Evolutionary conservation across 208 protist genomes (phyloP), one percentile per base, ranked within the genome.

Genomic region (Herpetomonas muscarum): DNA sequence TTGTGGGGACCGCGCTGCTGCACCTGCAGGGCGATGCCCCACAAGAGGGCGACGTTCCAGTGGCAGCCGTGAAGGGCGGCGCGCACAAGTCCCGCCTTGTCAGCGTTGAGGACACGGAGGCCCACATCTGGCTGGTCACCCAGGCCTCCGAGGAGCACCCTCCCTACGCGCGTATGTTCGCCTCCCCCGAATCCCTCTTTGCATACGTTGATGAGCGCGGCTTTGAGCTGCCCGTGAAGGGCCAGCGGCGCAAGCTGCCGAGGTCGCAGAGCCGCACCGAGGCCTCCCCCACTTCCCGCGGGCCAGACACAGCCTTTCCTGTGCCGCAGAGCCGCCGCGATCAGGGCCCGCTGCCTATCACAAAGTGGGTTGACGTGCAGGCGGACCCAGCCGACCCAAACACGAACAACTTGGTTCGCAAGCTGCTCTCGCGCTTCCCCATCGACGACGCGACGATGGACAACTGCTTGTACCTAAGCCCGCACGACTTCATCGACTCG

Each of bases 361-460:
- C 81, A 0, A 87, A 84, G 59, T 94, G 87, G 84, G 70, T 94
- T 21, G 87, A 94, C 42, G 76, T 94, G 22, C 87, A 94, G 66
- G 61, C 73, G 12, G 70, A 73, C 26, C 67, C 72, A 25, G 28
- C 48, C 39, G 57, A 76, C 22, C 57, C 70, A 1, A 34, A 31
- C 32, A 70, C 66, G 22, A 64, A 42, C 30, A 39, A 64, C 22
- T 57, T 84, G 26, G 48, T 91, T 15, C 44, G 37, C 1, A 31
- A 65, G n/a, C 32, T 94, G 24, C 64, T 94, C n/a, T 54, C 64
- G 3, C 55, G 57, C n/a, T 88, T 94, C 37, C 78, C 83, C 34
- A 55, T 94, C 31, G 61, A 70, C 28, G 55, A 77, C 12, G 77
- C 81, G 19, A 86, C 79, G 4, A 52, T 77, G 44, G 71, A 87